These are phyloP conservation scores for Barnettozyma salicaria DNA, from an alignment of 805 yeast species.

Conservation along the genomic window DNA sequence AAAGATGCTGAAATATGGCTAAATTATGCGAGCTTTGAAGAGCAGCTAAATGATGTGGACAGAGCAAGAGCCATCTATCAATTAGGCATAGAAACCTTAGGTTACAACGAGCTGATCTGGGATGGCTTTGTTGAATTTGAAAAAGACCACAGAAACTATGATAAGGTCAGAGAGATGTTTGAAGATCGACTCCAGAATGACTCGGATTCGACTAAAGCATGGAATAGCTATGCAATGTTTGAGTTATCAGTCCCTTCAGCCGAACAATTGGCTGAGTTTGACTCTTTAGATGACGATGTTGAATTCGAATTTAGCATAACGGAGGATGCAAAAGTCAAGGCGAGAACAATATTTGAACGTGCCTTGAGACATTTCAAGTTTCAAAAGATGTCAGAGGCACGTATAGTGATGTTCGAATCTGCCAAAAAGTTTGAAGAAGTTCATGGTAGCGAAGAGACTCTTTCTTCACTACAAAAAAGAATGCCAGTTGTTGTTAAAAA, in stretches of 20 bases:
- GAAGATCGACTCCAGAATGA: conserved; percentile 33
- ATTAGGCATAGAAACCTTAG: conserved; percentile 35
- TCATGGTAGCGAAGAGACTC: conserved; percentile 47
- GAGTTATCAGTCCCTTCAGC: conserved; percentile 61
- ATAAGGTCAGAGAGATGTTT: conserved; percentile 47
- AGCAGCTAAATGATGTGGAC: conserved; percentile 56
- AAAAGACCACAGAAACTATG: conserved; percentile 53
- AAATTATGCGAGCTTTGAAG: conserved; percentile 65
- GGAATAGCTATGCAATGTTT: conserved; percentile 67
- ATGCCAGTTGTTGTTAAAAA: conserved; percentile 50
- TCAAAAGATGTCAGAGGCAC: conserved; percentile 32
- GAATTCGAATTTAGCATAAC: conserved; percentile 46
- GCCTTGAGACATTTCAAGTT: conserved; percentile 44
- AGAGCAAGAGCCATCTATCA: conserved; percentile 61
- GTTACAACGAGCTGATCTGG: conserved; percentile 26
- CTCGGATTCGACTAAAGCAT: conserved; percentile 33
- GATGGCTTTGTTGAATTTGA: conserved; percentile 49
- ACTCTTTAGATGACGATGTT: conserved; percentile 29
- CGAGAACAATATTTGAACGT: conserved; percentile 51
- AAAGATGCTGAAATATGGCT: conserved; percentile 44
- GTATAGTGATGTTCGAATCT: conserved; percentile 53
- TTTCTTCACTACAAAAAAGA: conserved; percentile 35
- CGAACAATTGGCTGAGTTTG: conserved; percentile 38
- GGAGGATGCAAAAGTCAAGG: conserved; percentile 42
- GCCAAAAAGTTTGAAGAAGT: conserved; percentile 56